These are phyloP conservation scores for Colletotrichum sp. DNA, from an alignment of 2,329 filamentous ascomycete species.

Conservation along the genomic window DNA sequence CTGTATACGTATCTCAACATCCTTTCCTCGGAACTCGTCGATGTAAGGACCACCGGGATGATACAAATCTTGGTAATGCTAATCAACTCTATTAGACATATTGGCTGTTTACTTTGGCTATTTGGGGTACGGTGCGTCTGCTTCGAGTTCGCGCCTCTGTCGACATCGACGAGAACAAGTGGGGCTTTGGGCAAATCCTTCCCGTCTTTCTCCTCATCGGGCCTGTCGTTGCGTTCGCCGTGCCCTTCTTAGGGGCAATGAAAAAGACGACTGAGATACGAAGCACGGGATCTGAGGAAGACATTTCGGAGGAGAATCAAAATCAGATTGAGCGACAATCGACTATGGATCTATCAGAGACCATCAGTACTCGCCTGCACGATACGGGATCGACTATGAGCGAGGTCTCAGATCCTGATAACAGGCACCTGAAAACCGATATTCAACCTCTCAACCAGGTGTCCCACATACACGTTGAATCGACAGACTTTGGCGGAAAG, in stretches of 20 bases:
- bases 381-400: not conserved
- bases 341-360: not conserved
- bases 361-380: not conserved
- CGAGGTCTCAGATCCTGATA: not conserved
- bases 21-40: not conserved
- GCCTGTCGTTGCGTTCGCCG: not conserved
- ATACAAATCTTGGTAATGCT: not conserved
- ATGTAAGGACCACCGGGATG: not conserved
- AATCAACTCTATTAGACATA: not conserved
- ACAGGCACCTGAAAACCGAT: not conserved
- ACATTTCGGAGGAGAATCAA: not conserved
- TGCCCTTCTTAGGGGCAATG: not conserved
- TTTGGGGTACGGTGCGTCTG: not conserved
- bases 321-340: not conserved
- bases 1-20: not conserved
- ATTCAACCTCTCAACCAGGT: not conserved
- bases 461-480: not conserved
- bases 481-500: not conserved
- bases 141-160: not conserved
- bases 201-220: not conserved
- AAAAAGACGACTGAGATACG: rapidly evolving
- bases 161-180: not conserved
- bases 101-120: not conserved
- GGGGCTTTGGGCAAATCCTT: not conserved
- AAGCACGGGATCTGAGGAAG: not conserved